Evolutionary conservation across 2,329 filamentous ascomycete species (phyloP), one percentile per base, ranked within the genome.

Genomic region (Karstenula rhodostoma): DNA sequence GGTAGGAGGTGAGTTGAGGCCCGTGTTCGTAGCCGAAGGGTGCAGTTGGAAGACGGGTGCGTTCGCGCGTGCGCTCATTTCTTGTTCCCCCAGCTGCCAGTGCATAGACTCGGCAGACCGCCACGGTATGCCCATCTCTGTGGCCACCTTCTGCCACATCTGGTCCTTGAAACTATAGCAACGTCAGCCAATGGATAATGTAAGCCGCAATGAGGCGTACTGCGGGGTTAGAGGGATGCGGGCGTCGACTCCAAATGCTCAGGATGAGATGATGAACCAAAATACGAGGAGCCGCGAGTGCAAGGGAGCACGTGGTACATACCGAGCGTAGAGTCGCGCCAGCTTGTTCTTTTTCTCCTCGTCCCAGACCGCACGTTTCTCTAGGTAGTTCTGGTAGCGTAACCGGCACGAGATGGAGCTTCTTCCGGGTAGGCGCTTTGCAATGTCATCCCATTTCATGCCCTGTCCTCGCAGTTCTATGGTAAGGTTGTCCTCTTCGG

Each of bases 401-500:
- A 98, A 84, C 46, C 94, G 89, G 78, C 94, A 98, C 70, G 93
- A 96, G 72, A 97, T 97, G 59, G 93, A 90, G 79, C 93, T 97
- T 69, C 95, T 88, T 63, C 94, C 94, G 2, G 93, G 94, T 52
- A 98, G 82, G 57, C 90, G 87, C 81, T 94, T 96, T 63, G 93
- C 96, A 71, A 98, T 97, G 78, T 98, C 94, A 75, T 98, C 94
- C 95, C 94, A 98, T 77, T 98, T 98, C 93, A 97, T 97, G 9
- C 92, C 92, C 69, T 89, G 89, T 40, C 93, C 92, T 59, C 94
- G 88, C 63, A 98, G 86, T 77, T 96, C 92, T 71, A 97, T 97
- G 70, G 97, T 97, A 51, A 95, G 82, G n/a, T 91, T 88, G 78
- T 98, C 93, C 78, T 98, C 94, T 63, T 97, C 93, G 0, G 90